A percentile compares a stretch with the other conserved stretches of the same genome.
Evolutionary conservation across 495 filamentous ascomycete genomes (phyloP).

Genomic region (Aspergillus campestris): DNA sequence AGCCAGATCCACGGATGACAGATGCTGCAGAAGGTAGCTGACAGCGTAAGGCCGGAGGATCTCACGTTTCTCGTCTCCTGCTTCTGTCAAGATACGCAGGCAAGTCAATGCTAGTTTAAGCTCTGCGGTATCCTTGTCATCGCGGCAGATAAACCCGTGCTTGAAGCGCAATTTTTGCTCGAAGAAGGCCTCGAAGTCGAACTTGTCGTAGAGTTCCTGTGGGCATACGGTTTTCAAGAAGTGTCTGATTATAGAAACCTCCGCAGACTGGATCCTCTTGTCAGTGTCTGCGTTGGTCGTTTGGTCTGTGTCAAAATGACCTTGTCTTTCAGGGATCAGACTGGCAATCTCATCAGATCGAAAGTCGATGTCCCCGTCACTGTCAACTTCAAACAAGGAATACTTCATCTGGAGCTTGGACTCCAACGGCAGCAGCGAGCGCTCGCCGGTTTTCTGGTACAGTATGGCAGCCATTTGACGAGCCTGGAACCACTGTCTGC

Average conservation of each 20-base stretch:
- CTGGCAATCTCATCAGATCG: conserved; percentile 13
- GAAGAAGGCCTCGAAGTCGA: conserved; percentile 31
- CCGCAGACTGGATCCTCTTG: conserved; percentile 7
- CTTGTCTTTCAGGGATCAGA: conserved; percentile 4
- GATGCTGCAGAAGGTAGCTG: conserved; percentile 24
- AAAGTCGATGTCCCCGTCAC: conserved; percentile 23
- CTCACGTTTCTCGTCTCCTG: conserved; percentile 12
- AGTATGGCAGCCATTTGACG: conserved; percentile 13
- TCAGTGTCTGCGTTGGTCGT: neutral
- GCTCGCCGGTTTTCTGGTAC: conserved; percentile 11
- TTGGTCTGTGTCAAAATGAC: neutral
- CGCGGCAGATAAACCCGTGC: conserved; percentile 6
- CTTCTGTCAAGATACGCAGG: conserved; percentile 14
- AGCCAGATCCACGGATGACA: conserved; percentile 25
- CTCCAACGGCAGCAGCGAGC: conserved; percentile 26
- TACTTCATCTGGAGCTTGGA: conserved; percentile 29
- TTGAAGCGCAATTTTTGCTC: conserved; percentile 17
- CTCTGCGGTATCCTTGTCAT: conserved; percentile 16
- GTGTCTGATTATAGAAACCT: conserved; percentile 25
- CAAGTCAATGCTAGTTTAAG: conserved; percentile 23
- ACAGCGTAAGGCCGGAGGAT: conserved; percentile 21
- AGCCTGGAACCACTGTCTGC: conserved; percentile 16
- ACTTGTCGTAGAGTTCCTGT: conserved; percentile 20
- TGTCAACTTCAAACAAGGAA: conserved; percentile 24
- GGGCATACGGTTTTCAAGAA: conserved; percentile 29